Base-by-base conservation (phyloP, 1,284 basidiomycete genomes). In the Polyporus tsugae region DNA sequence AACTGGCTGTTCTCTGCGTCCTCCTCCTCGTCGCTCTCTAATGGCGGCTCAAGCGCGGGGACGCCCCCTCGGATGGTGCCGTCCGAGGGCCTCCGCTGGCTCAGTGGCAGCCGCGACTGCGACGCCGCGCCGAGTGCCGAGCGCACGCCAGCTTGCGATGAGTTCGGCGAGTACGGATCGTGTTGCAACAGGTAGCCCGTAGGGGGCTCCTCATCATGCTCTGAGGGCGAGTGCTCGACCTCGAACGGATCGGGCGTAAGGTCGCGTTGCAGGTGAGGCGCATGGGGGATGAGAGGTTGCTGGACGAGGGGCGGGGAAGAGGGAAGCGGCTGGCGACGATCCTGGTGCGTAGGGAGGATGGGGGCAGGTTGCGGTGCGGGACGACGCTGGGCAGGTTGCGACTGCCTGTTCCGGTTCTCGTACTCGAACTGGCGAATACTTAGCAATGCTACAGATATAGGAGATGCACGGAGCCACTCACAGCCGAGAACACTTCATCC, bases 401-500 rank as follows among this genome's bases (percentile, higher is more conserved):
- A 60, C 39, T 36, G 72, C 78, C 80, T 68, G 77, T 75, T 75
- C 76, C 84, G 72, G 64, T 82, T 78, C 46, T 84, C 80, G 46
- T 84, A 84, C 70, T 85, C 85, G 68, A 84, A 84, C 80, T 84
- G 60, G 6, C 15, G 62, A 17, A 44, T 17, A 17, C 33, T 72
- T 44, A 65, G 60, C 55, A 60, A 63, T 33, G 4, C 10, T 41
- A 3, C 36, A 63, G 62, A 52, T 38, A 38, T 1, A n/a, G 6
- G 42, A 29, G 7, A 60, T 41, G 29, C 58, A 11, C 29, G n/a
- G 22, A 33, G 33, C 13, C 33, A 85, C 92, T 79, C 77, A 95
- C 90, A 49, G 91, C 89, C 60, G 86, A 81, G 70, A 91, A 91
- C 13, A 94, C 92, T 75, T 93, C 89, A 61, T 88, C 85, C 63